Evolutionary conservation across 805 yeast genomes (phyloP), one percentile per base, ranked within the genome.

Genomic region (Zygoascus tannicola): DNA sequence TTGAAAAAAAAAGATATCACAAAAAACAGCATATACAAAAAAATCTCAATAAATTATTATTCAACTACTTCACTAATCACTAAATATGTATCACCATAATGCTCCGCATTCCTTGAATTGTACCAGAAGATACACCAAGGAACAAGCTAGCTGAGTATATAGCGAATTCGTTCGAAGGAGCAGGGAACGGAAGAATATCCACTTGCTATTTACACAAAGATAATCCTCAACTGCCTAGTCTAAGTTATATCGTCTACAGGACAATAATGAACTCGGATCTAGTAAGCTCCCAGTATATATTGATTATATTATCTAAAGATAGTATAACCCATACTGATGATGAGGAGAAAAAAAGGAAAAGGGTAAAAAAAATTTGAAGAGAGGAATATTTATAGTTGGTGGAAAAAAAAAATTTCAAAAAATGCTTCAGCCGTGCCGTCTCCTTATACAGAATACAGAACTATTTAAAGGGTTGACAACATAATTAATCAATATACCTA

Each of bases 181-280:
- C 63, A 53, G 62, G 65, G 64, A 61, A 61, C 65, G 65, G 65
- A 61, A 50, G 57, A 51, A 49, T 50, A 44, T 56, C 58, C 63
- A 52, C 53, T 30, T 40, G 54, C 50, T 50, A 52, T 52, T 50
- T 49, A 52, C 51, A 51, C 54, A 44, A 40, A 22, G 53, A 49
- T 44, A 46, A 38, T 48, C 51, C 50, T 53, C 57, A 53, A 53
- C 57, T 53, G 55, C 44, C 51, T 44, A 44, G 47, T 28, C 43
- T 14, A 35, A 32, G 23, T 21, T 35, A 26, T 7, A 34, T 28
- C 15, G 35, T 49, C 55, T 52, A 44, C 55, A 52, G 48, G 55
- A 52, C 28, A 45, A 38, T 37, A n/a, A 30, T 19, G 20, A 15
- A 20, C 44, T 18, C 33, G 28, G 36, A 23, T 39, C 48, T 44